These are phyloP conservation scores for Paraphoma sp. DNA, from an alignment of 2,329 filamentous ascomycete genomes.

Conservation along the genomic window DNA sequence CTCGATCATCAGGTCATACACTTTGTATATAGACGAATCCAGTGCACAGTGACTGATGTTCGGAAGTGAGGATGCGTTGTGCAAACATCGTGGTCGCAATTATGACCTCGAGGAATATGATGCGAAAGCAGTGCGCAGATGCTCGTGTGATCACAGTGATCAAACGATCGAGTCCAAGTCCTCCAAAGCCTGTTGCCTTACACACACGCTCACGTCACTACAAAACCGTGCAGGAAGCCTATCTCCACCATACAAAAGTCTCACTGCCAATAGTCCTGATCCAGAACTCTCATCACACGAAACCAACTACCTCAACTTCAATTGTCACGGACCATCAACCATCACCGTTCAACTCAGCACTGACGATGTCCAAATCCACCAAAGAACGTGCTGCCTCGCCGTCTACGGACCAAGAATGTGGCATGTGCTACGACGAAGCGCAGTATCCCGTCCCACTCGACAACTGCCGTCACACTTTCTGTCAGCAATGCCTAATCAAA, in stretches of 20 bases:
- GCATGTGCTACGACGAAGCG: slow-evolving; percentile 1
- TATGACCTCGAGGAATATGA: too few relatives aligned
- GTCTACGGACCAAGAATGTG: neutral
- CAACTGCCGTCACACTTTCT: slow-evolving; percentile 5
- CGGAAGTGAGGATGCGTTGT: too few relatives aligned
- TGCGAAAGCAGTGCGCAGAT: too few relatives aligned
- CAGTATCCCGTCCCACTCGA: neutral
- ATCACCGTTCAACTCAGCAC: neutral
- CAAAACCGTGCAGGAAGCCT: too few relatives aligned
- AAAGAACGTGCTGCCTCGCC: neutral
- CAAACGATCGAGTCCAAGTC: neutral
- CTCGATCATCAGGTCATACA: too few relatives aligned
- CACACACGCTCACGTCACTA: neutral
- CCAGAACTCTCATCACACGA: too few relatives aligned
- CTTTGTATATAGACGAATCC: too few relatives aligned
- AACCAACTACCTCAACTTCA: too few relatives aligned
- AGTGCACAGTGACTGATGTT: too few relatives aligned
- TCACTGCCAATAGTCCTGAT: neutral
- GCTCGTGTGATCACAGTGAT: too few relatives aligned
- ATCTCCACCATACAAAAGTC: neutral
- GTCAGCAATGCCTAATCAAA: neutral
- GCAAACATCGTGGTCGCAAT: too few relatives aligned
- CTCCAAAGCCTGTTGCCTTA: neutral
- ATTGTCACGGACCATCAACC: too few relatives aligned
- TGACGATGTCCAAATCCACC: neutral